Percentiles rank a stretch among this genome's conserved stretches.
These are phyloP conservation scores for Macrotyloma uniflorum DNA, from an alignment of 306 rosid genomes.

Conservation along the genomic window DNA sequence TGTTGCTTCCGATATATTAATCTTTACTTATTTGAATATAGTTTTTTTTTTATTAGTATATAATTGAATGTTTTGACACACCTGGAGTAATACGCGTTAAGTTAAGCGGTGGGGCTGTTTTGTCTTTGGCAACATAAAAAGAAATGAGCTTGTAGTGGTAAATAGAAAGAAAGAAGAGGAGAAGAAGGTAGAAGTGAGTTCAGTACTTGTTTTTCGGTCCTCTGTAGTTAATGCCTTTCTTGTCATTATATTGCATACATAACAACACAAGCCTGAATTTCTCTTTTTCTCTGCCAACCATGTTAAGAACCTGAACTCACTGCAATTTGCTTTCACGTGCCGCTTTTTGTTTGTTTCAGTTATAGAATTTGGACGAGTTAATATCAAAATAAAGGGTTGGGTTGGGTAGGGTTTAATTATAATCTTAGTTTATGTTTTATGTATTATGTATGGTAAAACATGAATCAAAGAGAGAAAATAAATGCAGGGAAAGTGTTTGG, in stretches of 20 bases:
- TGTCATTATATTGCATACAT: neutral
- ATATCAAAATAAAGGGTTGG: too few relatives aligned
- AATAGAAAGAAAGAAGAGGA: neutral
- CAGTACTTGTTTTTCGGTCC: neutral
- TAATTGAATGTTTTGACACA: constrained; percentile 17
- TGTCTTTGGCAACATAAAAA: constrained; percentile 24
- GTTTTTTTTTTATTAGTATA: neutral
- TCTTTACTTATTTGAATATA: constrained; percentile 11
- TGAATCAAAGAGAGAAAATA: neutral
- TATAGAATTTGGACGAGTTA: neutral
- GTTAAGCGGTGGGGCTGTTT: constrained; percentile 33
- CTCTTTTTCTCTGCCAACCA: neutral
- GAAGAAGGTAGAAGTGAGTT: constrained; percentile 14
- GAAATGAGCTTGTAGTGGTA: neutral
- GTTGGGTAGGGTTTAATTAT: neutral
- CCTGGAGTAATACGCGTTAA: constrained; percentile 43
- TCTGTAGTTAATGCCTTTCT: neutral
- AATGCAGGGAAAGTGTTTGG: neutral
- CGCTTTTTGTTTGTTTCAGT: constrained; percentile 2
- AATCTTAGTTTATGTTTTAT: neutral
- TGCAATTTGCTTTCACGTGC: constrained; percentile 28
- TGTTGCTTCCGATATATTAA: neutral
- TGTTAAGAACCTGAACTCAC: neutral
- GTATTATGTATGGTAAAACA: neutral
- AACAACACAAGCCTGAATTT: neutral